Conservation (phyloP, 1,284 basidiomycete species). For the Ceratobasidium sp. region DNA sequence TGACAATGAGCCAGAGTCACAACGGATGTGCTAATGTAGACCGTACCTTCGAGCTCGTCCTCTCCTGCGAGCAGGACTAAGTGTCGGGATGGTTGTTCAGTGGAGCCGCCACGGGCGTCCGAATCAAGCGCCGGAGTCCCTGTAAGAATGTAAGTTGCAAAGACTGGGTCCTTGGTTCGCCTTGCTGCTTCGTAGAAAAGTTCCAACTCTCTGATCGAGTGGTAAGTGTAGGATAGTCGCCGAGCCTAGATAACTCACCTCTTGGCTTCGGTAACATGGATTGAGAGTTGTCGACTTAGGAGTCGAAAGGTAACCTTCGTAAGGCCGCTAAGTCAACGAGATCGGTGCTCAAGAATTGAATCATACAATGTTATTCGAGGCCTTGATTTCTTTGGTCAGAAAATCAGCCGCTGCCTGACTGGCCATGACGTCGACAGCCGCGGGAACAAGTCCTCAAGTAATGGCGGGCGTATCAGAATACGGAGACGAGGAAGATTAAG, state of each 20-base stretch:
- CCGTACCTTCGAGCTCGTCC: conserved; percentile 61
- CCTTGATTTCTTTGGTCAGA: conserved; percentile 30
- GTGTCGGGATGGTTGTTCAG: neutral
- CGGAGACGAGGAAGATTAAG: neutral
- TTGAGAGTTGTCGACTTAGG: conserved; percentile 66
- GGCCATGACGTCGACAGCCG: neutral
- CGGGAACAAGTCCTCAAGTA: neutral
- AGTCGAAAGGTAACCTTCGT: conserved; percentile 81
- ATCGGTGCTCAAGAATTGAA: neutral
- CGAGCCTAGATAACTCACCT: conserved; percentile 55
- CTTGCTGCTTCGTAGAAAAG: conserved; percentile 57
- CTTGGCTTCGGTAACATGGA: conserved; percentile 76
- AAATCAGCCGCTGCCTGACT: conserved; percentile 20
- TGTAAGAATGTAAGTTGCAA: conserved; percentile 71
- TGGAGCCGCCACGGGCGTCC: neutral
- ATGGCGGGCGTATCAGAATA: neutral
- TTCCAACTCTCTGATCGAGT: conserved; percentile 62
- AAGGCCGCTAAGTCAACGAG: neutral
- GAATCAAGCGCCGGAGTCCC: conserved; percentile 51
- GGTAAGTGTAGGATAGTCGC: conserved; percentile 48
- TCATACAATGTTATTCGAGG: conserved; percentile 29
- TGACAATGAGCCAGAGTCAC: neutral
- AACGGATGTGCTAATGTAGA: conserved; percentile 42
- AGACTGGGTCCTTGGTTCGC: conserved; percentile 53
- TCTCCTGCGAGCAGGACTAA: conserved; percentile 61